These are phyloP conservation scores for Trypanosoma lewisi DNA, from an alignment of 208 protist genomes.

Conservation along the genomic window DNA sequence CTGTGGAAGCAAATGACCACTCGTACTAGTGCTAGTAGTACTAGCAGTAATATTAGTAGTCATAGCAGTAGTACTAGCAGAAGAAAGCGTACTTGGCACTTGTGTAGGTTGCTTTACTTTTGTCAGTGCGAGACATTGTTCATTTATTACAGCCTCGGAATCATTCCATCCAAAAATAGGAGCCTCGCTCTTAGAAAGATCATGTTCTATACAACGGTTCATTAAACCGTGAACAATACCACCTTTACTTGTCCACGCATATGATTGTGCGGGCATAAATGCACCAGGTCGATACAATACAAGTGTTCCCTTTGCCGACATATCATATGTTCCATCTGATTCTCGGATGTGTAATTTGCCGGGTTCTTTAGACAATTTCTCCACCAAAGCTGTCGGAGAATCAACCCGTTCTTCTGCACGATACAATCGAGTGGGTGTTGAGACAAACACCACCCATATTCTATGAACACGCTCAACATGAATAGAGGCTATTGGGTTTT, in stretches of 20 bases:
- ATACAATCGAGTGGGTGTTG: conserved; percentile 16
- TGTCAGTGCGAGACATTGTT: conserved; percentile 22
- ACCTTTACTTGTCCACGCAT: conserved; percentile 47
- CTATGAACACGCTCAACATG: conserved; percentile 20
- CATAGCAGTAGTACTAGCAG: not conserved
- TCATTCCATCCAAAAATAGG: conserved; percentile 14
- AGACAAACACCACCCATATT: conserved; percentile 22
- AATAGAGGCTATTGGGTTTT: conserved; percentile 17
- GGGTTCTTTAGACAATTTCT: not conserved
- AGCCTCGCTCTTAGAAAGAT: conserved; percentile 10
- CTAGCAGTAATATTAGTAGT: not conserved
- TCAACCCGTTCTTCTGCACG: conserved; percentile 14
- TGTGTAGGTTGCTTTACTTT: conserved; percentile 4
- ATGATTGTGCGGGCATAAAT: conserved; percentile 37
- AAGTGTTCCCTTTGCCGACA: conserved; percentile 27
- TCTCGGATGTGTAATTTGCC: conserved; percentile 9
- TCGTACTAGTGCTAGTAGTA: not conserved
- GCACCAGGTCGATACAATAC: conserved; percentile 43
- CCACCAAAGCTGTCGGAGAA: conserved; percentile 6
- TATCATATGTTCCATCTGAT: not conserved
- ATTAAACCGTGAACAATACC: conserved; percentile 68
- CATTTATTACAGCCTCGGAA: conserved; percentile 16
- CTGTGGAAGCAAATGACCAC: not conserved
- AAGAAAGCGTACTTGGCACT: not conserved
- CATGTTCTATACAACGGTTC: not conserved